Evolutionary conservation across 2,329 filamentous ascomycete species (phyloP).

Genomic region (Pseudogymnoascus sp.): DNA sequence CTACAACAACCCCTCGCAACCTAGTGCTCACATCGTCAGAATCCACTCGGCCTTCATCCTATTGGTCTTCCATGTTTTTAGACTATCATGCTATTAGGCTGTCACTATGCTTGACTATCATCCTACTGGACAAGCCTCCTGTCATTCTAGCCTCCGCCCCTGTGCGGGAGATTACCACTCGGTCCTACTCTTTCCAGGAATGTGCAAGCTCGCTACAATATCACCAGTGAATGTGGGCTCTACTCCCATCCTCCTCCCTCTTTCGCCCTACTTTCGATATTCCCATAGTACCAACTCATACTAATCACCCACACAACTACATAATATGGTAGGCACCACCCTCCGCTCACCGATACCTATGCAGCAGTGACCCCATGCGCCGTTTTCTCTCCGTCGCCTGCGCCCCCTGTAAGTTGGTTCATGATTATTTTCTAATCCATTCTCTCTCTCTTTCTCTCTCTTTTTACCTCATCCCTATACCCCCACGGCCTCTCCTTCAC

Average conservation of each 20-base stretch:
- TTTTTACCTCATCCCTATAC: background rate
- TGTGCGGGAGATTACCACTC: background rate
- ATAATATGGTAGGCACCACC: background rate
- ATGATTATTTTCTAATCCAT: background rate
- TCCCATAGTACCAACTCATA: background rate
- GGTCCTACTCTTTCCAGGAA: background rate
- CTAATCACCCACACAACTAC: background rate
- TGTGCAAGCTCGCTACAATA: background rate
- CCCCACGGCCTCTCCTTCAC: background rate
- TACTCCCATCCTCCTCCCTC: background rate
- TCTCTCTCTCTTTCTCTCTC: background rate
- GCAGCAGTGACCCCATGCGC: background rate
- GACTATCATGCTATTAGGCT: background rate
- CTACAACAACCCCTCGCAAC: background rate
- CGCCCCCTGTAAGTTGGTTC: background rate
- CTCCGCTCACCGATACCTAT: background rate
- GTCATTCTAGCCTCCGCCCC: background rate
- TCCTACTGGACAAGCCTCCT: background rate
- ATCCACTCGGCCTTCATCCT: background rate
- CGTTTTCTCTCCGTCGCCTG: background rate
- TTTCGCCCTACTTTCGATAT: background rate
- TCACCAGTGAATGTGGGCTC: background rate
- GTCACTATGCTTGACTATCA: background rate
- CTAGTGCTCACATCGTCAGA: background rate
- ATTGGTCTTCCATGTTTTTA: background rate